Percentiles rank a stretch among this genome's conserved stretches.
Conservation (phyloP, 2,329 filamentous ascomycete species). For the Tolypocladium paradoxum region DNA sequence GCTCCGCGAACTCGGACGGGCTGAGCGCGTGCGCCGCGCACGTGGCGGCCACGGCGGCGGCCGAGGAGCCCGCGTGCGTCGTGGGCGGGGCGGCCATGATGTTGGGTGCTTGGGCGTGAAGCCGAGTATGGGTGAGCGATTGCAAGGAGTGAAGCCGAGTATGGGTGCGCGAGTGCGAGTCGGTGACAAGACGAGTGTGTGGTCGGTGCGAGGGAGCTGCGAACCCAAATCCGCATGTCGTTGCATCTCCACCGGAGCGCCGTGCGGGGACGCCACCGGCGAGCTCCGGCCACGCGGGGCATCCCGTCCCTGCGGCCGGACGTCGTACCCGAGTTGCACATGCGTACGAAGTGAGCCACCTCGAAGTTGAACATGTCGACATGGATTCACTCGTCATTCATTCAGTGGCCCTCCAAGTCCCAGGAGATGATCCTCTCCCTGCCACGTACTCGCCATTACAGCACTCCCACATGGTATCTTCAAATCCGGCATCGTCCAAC, state of each 20-base stretch:
- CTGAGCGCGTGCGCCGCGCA: conserved; percentile 38
- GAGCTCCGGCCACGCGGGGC: neutral
- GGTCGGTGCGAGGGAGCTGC: neutral
- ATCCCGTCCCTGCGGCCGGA: neutral
- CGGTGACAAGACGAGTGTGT: neutral
- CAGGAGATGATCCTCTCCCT: too few relatives aligned
- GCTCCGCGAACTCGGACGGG: conserved; percentile 49
- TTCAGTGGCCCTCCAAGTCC: neutral
- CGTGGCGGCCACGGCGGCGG: conserved; percentile 13
- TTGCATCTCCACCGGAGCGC: neutral
- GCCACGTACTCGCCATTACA: neutral
- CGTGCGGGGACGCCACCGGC: neutral
- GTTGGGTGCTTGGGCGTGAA: neutral
- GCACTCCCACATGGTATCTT: neutral
- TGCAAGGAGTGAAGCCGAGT: too few relatives aligned
- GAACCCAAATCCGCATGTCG: neutral
- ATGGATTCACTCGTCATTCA: neutral
- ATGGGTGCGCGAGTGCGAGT: neutral
- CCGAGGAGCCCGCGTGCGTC: conserved; percentile 1
- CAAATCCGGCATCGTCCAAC: neutral
- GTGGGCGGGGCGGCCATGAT: neutral
- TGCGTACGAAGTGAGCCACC: neutral
- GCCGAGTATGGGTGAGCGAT: neutral
- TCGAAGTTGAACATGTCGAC: neutral
- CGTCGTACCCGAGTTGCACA: neutral